A percentile compares a stretch with the other conserved stretches of the same genome.
These are phyloP conservation scores for Rosa lucieae DNA, from an alignment of 306 rosid species.

Conservation along the genomic window DNA sequence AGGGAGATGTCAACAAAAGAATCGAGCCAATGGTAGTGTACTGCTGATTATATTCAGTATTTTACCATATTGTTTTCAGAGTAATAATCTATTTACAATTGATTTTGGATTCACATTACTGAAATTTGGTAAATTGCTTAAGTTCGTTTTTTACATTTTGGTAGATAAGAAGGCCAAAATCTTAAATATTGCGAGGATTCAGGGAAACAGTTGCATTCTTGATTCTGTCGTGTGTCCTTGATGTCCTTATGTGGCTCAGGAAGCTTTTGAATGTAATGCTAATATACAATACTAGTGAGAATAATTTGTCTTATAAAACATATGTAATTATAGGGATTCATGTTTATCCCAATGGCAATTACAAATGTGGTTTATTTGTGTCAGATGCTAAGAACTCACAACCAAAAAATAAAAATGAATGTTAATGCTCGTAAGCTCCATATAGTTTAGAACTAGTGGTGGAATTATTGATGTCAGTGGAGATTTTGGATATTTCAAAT, in stretches of 20 bases:
- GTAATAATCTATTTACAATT: slow-evolving; percentile 2
- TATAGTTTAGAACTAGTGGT: background rate
- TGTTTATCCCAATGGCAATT: background rate
- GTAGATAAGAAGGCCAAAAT: background rate
- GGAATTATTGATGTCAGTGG: background rate
- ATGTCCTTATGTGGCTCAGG: background rate
- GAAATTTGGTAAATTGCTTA: background rate
- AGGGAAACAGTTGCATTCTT: background rate
- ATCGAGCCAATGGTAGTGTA: slow-evolving; percentile 36
- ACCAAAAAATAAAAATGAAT: background rate
- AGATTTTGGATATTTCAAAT: background rate
- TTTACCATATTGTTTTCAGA: slow-evolving; percentile 15
- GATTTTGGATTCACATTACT: slow-evolving; percentile 2
- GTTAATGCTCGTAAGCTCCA: background rate
- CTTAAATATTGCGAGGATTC: background rate
- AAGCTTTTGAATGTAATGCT: background rate
- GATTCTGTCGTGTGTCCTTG: background rate
- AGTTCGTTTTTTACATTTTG: background rate
- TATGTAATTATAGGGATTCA: background rate
- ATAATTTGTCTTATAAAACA: background rate
- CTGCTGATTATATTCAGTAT: background rate
- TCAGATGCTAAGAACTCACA: background rate
- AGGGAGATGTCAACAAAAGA: slow-evolving; percentile 29
- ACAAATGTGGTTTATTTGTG: no score
- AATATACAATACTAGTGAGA: background rate